Conservation (phyloP, 2,329 filamentous ascomycete species). For the Stagonosporopsis cucurbitacearum region DNA sequence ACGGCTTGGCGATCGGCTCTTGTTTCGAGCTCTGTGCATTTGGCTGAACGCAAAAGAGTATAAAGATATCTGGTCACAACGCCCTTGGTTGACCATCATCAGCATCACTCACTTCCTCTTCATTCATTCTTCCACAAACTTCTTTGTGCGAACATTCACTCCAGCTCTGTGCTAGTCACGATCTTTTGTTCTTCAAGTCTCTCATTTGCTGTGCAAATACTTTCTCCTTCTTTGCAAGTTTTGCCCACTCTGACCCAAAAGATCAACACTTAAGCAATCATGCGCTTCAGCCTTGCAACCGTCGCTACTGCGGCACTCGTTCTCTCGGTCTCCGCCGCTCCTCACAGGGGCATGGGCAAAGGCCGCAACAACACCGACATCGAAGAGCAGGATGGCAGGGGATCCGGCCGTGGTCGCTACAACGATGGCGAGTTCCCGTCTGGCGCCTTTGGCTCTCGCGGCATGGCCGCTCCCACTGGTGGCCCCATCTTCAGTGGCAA, state of each 20-base stretch:
- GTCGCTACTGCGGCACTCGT: slow-evolving; percentile 29
- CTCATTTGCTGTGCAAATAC: slow-evolving; percentile 32
- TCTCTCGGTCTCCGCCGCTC: slow-evolving; percentile 26
- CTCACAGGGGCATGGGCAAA: slow-evolving; percentile 11
- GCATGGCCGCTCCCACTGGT: slow-evolving; percentile 14
- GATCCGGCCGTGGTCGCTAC: neutral
- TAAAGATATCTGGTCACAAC: neutral
- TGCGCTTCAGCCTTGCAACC: slow-evolving; percentile 33
- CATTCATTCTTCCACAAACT: slow-evolving; percentile 15
- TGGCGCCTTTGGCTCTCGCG: slow-evolving; percentile 16
- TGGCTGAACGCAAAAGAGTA: neutral
- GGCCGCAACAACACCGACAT: slow-evolving; percentile 10
- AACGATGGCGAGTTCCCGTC: slow-evolving; percentile 4
- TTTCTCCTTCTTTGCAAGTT: neutral
- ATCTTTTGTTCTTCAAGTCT: slow-evolving; percentile 18
- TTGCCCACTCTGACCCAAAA: neutral
- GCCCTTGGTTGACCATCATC: slow-evolving; percentile 11
- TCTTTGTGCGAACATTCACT: slow-evolving; percentile 15
- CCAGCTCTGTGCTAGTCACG: slow-evolving; percentile 29
- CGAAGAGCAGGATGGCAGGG: neutral
- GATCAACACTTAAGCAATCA: slow-evolving; percentile 9
- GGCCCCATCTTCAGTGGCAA: neutral
- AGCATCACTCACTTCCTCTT: slow-evolving; percentile 17
- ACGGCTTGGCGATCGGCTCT: slow-evolving; percentile 4
- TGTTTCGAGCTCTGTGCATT: neutral